Evolutionary conservation across 108 stramenopile species (phyloP), one percentile per base, ranked within the genome.

Genomic region (Aurantiochytrium sp.): DNA sequence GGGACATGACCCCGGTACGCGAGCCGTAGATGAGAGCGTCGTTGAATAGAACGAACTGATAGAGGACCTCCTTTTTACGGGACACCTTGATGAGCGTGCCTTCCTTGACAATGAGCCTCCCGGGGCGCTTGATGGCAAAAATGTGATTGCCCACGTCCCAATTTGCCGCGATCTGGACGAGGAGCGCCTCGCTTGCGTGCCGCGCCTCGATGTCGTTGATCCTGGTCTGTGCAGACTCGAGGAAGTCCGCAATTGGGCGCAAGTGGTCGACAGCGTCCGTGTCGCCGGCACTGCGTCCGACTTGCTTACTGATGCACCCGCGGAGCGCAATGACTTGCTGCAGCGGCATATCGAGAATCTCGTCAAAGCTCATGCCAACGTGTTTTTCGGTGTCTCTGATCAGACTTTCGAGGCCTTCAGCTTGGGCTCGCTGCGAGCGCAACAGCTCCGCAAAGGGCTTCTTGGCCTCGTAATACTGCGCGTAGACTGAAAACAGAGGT

Each of bases 21-120:
- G 73, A 81, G 73, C 73, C 73, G 45, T 81, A 81, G 10, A 81
- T 81, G 42, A 81, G 45, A 1, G 39, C 42, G 39, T 81, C 73
- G 32, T 81, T 81, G 73, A 81, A 81, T 2, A 81, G 45, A 41
- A 81, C 73, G 32, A 81, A 81, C 73, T 81, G 73, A 30, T 3
- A 81, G 6, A 8, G 21, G 6, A 48, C 73, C 27, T 81, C 73
- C 32, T 24, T 48, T 24, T 81, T 81, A 12, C 73, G 73, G 21
- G 73, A 81, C 21, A 81, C 45, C 30, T 81, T 81, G 42, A 48
- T 81, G 2, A 81, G 45, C 39, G 42, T 48, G 50, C 73, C 73
- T 2, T 81, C 42, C 45, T 81, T 81, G 73, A 81, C 27, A n/a
- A 81, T 30, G n/a, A n/a, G n/a, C 19, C 73, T 41, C 24, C 73